These are phyloP conservation scores for Xylaria longipes DNA, from an alignment of 495 filamentous ascomycete genomes.

Conservation along the genomic window DNA sequence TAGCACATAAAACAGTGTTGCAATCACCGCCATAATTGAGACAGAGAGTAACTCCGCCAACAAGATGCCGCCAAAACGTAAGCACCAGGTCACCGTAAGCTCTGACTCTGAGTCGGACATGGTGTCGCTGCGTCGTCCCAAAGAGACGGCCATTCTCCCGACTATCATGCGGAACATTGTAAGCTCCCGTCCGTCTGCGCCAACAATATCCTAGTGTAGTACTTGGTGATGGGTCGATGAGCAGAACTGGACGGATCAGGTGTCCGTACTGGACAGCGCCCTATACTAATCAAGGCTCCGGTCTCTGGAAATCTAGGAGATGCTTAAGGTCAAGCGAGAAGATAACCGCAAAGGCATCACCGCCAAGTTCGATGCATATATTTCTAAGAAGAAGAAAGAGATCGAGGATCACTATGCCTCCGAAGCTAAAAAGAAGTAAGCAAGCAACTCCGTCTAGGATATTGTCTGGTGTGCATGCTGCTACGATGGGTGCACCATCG, in stretches of 20 bases:
- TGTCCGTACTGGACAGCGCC: background rate
- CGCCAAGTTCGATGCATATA: background rate
- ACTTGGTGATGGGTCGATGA: background rate
- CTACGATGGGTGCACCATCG: background rate
- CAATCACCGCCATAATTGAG: background rate
- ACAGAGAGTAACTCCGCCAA: background rate
- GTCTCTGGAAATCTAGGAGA: constrained; percentile 10
- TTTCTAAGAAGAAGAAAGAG: background rate
- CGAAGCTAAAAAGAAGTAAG: constrained; percentile 13
- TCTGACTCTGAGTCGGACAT: constrained; percentile 12
- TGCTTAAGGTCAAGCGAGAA: background rate
- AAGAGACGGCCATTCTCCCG: background rate
- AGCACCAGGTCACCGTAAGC: background rate
- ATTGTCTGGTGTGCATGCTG: background rate
- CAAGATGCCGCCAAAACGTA: constrained; percentile 24
- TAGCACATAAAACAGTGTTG: background rate
- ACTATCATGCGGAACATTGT: constrained; percentile 19
- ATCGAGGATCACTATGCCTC: constrained; percentile 18
- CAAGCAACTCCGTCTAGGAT: background rate
- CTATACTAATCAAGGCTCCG: background rate
- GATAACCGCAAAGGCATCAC: background rate
- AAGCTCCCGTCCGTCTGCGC: background rate
- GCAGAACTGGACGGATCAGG: background rate
- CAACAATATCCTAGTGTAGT: background rate
- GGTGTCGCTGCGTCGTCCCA: constrained; percentile 10